Percentiles rank a stretch among this genome's conserved stretches.
These are phyloP conservation scores for Daldinia sp. DNA, from an alignment of 2,329 filamentous ascomycete genomes.

Conservation along the genomic window DNA sequence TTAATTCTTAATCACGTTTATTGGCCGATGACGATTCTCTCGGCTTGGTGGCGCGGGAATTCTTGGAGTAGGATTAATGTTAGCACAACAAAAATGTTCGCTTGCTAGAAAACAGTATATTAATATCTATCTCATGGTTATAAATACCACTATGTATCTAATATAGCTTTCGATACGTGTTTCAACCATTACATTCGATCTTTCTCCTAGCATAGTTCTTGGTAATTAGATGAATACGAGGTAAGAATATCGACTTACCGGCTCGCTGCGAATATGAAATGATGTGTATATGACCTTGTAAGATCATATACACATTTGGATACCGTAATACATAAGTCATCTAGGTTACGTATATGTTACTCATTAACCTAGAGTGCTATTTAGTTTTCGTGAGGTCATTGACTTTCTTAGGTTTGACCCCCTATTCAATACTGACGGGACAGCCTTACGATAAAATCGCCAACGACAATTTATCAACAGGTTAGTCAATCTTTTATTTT, in stretches of 20 bases:
- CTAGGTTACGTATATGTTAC: background rate
- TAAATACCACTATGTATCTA: background rate
- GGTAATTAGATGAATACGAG: background rate
- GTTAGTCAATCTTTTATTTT: no score
- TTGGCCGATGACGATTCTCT: slow-evolving; percentile 61
- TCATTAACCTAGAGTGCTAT: background rate
- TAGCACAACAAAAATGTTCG: slow-evolving; percentile 62
- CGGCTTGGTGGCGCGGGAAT: slow-evolving; percentile 53
- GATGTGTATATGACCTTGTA: background rate
- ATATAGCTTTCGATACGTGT: no score
- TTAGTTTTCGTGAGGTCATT: background rate
- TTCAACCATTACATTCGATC: no score
- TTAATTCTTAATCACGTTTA: slow-evolving; percentile 66
- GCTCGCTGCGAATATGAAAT: background rate
- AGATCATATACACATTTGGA: background rate
- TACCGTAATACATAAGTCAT: background rate
- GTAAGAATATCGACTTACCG: background rate
- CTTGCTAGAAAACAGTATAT: no score
- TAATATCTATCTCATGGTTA: background rate
- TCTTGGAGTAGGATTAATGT: slow-evolving; percentile 74
- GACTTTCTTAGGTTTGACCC: background rate
- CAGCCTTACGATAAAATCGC: background rate
- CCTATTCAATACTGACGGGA: background rate
- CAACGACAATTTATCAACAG: no score
- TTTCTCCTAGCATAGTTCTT: background rate